A percentile compares a stretch with the other conserved stretches of the same genome.
phyloP scores from a whole-genome alignment of 257 asterid species.

The Linaria vulgaris region DNA sequence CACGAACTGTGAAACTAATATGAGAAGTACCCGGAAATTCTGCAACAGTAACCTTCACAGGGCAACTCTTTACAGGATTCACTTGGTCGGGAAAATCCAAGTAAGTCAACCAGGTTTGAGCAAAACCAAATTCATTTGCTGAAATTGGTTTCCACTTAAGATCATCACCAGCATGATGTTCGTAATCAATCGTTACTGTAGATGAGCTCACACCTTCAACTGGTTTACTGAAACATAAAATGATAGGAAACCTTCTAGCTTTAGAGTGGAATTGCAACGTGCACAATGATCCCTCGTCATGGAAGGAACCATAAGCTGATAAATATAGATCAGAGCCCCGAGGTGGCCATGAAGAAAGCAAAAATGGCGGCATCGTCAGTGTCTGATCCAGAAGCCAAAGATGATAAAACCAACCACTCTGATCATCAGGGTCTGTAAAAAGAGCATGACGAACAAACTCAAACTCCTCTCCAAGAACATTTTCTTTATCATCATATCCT shows the following conservation, averaged over 20 bases:
- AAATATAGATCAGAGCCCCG: conserved; percentile 48
- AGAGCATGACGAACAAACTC: conserved; percentile 87
- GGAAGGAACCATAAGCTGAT: conserved; percentile 37
- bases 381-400: conserved; percentile 92
- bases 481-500: conserved; percentile 55
- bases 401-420: conserved; percentile 99
- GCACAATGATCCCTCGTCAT: conserved; percentile 35
- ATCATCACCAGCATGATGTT: conserved; percentile 37
- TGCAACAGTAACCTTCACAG: conserved; percentile 58
- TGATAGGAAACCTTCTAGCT: conserved; percentile 54
- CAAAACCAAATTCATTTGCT: conserved; percentile 42
- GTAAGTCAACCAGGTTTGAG: conserved; percentile 69
- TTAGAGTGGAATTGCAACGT: conserved; percentile 35
- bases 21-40: conserved; percentile 49
- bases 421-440: conserved; percentile 98
- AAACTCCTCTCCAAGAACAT: conserved; percentile 65
- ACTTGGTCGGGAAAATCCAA: conserved; percentile 54
- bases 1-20: conserved; percentile 49
- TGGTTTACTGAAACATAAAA: conserved; percentile 70
- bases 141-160: conserved; percentile 69
- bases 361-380: conserved; percentile 46
- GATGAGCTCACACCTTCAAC: conserved; percentile 70
- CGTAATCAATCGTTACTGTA: conserved; percentile 65
- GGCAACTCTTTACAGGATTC: conserved; percentile 40
- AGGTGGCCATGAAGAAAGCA: conserved; percentile 87